Base-by-base conservation (phyloP, 768 basidiomycete species). In the Tulasnella sp. region DNA sequence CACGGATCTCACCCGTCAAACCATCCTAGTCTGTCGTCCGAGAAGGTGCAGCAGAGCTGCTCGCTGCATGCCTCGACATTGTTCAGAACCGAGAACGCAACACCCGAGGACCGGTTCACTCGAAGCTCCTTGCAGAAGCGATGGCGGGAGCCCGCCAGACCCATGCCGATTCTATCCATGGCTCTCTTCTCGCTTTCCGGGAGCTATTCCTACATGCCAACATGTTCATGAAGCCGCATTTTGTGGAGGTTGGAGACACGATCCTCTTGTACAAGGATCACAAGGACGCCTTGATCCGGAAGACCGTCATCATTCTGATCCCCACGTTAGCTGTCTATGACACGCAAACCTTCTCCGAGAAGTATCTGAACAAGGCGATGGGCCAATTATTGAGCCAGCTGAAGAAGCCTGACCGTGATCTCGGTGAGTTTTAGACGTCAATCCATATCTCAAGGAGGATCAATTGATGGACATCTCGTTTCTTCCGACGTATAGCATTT, bases 271-370 rank as follows among this genome's bases (percentile, higher is more conserved):
- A 94, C 76, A 86, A 85, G 70, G 80, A 85, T 8, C 87, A 91
- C 69, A 80, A 90, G 64, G 96, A 99, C 66, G 74, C 80, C 19
- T 80, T 91, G 41, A 86, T 99, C 61, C 84, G 92, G 45, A 88
- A 89, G 71, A 92, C 91, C 75, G 94, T 98, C 61, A 93, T 98
- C 67, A 87, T 88, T 7, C 82, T 99, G 68, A 93, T 99, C 47
- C 95, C 96, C 0, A 88, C 89, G 3, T 81, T 98, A 63, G 95
- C 94, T 23, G 84, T 86, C 2, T 99, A 97, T 70, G 92, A 98
- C 68, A 89, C 89, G 1, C 84, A 88, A 69, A 89, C 86, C 0
- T 99, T 99, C 67, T 85, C 85, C 44, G 85, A 88, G 66, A 85
- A 88, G 68, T 93, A 90, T 69, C 78, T 98, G 8, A 90, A 95